Evolutionary conservation across 306 rosid genomes (phyloP), one percentile per base, ranked within the genome.

Genomic region (Ammopiptanthus mongolicus): DNA sequence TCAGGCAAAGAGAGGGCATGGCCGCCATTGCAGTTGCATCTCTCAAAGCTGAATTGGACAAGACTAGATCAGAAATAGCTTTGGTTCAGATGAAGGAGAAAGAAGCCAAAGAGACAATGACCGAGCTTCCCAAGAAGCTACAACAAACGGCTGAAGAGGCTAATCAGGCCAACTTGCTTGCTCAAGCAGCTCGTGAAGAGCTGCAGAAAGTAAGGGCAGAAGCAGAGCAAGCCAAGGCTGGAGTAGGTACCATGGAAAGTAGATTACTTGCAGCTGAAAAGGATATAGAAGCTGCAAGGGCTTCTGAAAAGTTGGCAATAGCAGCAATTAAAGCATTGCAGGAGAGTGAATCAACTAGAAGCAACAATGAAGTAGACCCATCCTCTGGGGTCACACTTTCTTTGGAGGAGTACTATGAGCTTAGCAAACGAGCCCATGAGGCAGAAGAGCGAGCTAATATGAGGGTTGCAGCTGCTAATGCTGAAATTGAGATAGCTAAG

Each of bases 281-380:
- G 83, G 99, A 92, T 85, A 92, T 90, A 74, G 99, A 96, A 71
- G 99, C 99, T 51, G 92, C 98, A 13, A 92, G 67, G 86, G 98
- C 99, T 77, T 92, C 98, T 28, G 99, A 96, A 78, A 87, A 70
- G 77, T 77, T 92, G 80, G 99, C 98, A 0, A 73, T 92, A 58
- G 92, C 92, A 50, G 99, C 99, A 72, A 92, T 96, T 75, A 96
- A 96, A 85, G 99, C 99, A 55, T 83, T 96, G 81, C 84, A 87
- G 75, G 99, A 92, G 84, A 96, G 99, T 52, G 98, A 92, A 83
- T 74, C 84, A 41, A 82, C 96, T 52, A 82, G 90, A 81, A 71
- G 77, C 71, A 70, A 74, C 13, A 85, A 70, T 6, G 83, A 81
- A 66, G 61, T 76, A 29, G 92, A 92, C 81, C 88, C 94, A 15